Conservation (phyloP, 73 alveolate species). For the Blepharisma stoltei region DNA sequence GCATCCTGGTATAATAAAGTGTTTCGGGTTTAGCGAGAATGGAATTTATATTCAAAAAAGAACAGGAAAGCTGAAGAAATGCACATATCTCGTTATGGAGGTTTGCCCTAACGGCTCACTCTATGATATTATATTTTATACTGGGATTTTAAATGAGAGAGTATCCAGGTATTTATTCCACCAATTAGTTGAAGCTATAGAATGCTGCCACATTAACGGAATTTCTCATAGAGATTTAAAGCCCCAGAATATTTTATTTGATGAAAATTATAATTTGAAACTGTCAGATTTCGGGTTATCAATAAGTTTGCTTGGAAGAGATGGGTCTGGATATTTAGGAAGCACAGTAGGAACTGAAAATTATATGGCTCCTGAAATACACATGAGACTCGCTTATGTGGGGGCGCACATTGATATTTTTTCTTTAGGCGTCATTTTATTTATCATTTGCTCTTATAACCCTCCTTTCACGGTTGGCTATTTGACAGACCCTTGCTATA, state of each 20-base stretch:
- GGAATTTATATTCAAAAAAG: constrained; percentile 33
- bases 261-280: constrained; percentile 48
- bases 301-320: constrained; percentile 30
- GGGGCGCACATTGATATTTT: constrained; percentile 66
- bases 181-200: constrained; percentile 55
- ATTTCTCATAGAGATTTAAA: constrained; percentile 68
- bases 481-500: constrained; percentile 31
- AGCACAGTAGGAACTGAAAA: constrained; percentile 48
- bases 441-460: constrained; percentile 50
- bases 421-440: constrained; percentile 63
- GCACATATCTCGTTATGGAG: constrained; percentile 48
- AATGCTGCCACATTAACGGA: constrained; percentile 50
- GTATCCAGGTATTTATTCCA: constrained; percentile 46
- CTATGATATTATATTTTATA: constrained; percentile 46
- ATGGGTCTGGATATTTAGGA: constrained; percentile 32
- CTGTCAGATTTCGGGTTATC: constrained; percentile 68
- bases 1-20: constrained; percentile 46
- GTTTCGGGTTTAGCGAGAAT: constrained; percentile 39
- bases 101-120: constrained; percentile 55
- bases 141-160: constrained; percentile 48
- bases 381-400: constrained; percentile 40
- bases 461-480: constrained; percentile 48
- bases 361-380: constrained; percentile 71
- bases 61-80: constrained; percentile 21
- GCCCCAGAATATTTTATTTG: constrained; percentile 65